Evolutionary conservation across 225 moss, liverwort and hornwort species (phyloP), one percentile per base, ranked within the genome.

Genomic region (Rhytidiadelphus loreus): DNA sequence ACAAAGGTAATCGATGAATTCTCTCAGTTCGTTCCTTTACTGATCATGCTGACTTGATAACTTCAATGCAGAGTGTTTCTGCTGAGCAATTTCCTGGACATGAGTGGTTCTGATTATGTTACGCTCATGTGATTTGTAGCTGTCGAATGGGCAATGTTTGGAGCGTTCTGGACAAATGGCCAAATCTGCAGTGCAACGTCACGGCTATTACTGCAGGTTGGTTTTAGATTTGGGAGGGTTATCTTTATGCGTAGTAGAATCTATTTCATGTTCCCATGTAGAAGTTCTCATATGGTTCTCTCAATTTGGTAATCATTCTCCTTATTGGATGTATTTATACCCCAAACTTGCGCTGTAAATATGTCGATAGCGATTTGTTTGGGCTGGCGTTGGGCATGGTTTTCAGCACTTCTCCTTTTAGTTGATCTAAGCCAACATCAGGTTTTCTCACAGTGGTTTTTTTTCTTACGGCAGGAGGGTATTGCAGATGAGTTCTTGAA

Each of bases 121-220:
- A 44, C 85, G 44, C 65, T 82, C 69, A n/a, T 89, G 87, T 71
- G 87, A 4, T 50, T 85, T 95, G 87, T 87, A 98, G 97, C 99
- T 90, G 99, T 99, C 86, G 99, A 99, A 86, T 99, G 99, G 99
- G 96, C 99, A 59, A 99, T 99, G 99, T 99, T 99, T 95, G 99
- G 99, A 90, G 99, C 99, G 59, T 97, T 99, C 82, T 99, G 99
- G 99, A 99, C 99, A 52, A 99, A 99, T 89, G 99, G 99, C 44
- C 99, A 99, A 90, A 99, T 99, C 79, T 99, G 99, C 86, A 99
- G 99, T 93, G 99, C 99, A 81, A 99, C 99, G 3, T 96, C 99
- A 32, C 97, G 99, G 52, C 86, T 99, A 58, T 82, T 99, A 66
- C 88, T 99, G 68, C 99, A 99, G 97, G 98, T 98, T 90, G 52